A percentile compares a stretch with the other conserved stretches of the same genome.
phyloP scores from a whole-genome alignment of 228 moss, liverwort and hornwort genomes.

The Sphagnum magellanicum region DNA sequence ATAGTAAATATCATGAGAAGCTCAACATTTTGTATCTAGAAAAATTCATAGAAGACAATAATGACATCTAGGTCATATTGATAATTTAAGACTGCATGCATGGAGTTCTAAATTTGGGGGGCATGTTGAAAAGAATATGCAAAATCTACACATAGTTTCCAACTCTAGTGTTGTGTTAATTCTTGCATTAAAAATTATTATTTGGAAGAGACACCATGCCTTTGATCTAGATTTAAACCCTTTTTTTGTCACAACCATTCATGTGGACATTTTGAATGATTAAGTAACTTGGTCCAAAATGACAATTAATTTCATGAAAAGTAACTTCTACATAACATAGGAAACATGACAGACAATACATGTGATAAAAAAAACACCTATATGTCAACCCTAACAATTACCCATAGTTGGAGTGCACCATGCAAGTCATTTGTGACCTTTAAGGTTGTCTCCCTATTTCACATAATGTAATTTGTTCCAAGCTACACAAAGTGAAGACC shows the following conservation, averaged over 20 bases:
- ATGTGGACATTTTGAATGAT: slow-evolving; percentile 15
- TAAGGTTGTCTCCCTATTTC: slow-evolving; percentile 33
- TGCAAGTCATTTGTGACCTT: slow-evolving; percentile 44
- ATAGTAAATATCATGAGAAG: no score
- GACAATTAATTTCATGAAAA: no score
- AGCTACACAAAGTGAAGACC: slow-evolving; percentile 18
- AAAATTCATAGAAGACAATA: no score
- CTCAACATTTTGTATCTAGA: no score
- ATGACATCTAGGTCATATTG: no score
- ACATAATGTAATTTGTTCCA: slow-evolving; percentile 57
- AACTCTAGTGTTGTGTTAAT: slow-evolving; percentile 29
- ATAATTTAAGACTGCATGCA: no score
- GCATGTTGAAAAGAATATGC: slow-evolving; percentile 21
- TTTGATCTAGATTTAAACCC: slow-evolving; percentile 59
- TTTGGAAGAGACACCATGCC: slow-evolving; percentile 49
- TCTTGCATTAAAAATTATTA: slow-evolving; percentile 47
- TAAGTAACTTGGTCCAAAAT: no score
- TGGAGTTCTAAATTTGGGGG: no score
- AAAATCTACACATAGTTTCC: slow-evolving; percentile 41
- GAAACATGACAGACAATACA: background rate
- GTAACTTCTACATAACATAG: no score
- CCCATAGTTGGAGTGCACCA: slow-evolving; percentile 29
- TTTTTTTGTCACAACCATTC: slow-evolving; percentile 34
- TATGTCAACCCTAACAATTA: slow-evolving; percentile 54
- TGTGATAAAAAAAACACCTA: slow-evolving; percentile 17